Evolutionary conservation across 2,329 filamentous ascomycete genomes (phyloP).

Genomic region (Pseudocercospora fuligena): DNA sequence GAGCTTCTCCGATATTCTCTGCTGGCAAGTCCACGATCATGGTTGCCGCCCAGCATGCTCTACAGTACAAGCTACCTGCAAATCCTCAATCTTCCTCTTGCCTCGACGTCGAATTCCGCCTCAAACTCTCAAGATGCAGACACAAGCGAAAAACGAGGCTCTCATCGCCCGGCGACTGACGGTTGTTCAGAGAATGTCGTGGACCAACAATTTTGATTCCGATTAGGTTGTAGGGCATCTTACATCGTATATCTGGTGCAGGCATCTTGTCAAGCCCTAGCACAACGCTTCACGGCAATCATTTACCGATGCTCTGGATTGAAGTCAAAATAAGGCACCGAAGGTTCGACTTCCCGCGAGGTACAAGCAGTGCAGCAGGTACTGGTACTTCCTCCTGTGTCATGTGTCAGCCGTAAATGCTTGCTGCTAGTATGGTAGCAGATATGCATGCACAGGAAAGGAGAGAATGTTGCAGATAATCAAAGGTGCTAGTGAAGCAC

Average conservation of each 20-base stretch:
- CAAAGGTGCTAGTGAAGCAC: neutral
- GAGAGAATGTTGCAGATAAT: neutral
- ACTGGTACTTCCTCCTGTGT: neutral
- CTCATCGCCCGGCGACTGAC: neutral
- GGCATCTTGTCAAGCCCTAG: neutral
- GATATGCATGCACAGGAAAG: neutral
- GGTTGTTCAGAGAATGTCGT: neutral
- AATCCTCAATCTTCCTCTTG: neutral
- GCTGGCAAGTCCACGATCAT: neutral
- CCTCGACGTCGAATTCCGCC: too few species aligned
- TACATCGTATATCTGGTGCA: neutral
- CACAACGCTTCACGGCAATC: constrained; percentile 6
- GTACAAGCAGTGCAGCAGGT: neutral
- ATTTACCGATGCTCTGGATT: constrained; percentile 2
- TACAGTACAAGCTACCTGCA: neutral
- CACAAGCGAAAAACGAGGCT: neutral
- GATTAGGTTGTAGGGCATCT: neutral
- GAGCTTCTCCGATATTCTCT: neutral
- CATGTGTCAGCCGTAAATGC: neutral
- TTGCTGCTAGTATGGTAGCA: neutral
- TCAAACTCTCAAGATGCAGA: neutral
- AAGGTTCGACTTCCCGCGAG: neutral
- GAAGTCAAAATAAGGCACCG: neutral
- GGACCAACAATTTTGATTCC: neutral
- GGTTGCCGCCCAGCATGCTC: neutral